Conservation (phyloP, 2,329 filamentous ascomycete genomes). For the Phyllosticta capitalensis region DNA sequence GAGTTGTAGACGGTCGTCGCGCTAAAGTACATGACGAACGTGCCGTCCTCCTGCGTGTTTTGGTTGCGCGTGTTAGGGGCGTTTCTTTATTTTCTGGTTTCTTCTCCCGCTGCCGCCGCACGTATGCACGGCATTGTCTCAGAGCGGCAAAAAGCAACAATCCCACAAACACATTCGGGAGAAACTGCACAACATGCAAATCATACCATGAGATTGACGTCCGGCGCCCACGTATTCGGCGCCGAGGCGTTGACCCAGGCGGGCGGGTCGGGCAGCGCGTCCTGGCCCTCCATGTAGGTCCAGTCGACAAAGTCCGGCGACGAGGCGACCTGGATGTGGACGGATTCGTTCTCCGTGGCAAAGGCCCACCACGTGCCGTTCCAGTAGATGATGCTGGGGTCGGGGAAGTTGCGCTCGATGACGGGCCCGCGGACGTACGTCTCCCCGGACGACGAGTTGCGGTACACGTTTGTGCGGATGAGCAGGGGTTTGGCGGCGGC, state of each 20-base stretch:
- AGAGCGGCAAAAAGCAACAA: background rate
- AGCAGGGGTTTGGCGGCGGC: slow-evolving; percentile 1
- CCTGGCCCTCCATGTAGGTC: slow-evolving; percentile 6
- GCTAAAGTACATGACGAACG: slow-evolving; percentile 53
- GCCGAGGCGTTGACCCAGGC: slow-evolving; percentile 9
- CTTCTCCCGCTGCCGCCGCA: too few species aligned
- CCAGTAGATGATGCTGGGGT: slow-evolving; percentile 2
- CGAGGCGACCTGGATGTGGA: slow-evolving; percentile 10
- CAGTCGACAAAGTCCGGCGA: slow-evolving; percentile 8
- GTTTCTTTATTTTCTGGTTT: too few species aligned
- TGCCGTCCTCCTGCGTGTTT: slow-evolving; percentile 14
- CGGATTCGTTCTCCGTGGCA: slow-evolving; percentile 2
- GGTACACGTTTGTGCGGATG: background rate
- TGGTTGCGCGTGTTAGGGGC: too few species aligned
- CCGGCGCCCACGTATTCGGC: slow-evolving; percentile 24
- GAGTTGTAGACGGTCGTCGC: slow-evolving; percentile 35
- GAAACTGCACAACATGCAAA: too few species aligned
- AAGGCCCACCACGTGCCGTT: slow-evolving; percentile 9
- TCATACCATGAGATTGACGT: slow-evolving; percentile 14
- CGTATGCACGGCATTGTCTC: background rate
- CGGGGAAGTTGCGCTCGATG: slow-evolving; percentile 2
- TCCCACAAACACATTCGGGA: slow-evolving; percentile 10
- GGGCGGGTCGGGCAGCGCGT: slow-evolving; percentile 10
- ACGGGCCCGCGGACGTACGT: slow-evolving; percentile 7
- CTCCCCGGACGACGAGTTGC: background rate